A percentile compares a stretch with the other conserved stretches of the same genome.
Conservation (phyloP, 768 basidiomycete genomes). For the Panaeolus papilionaceus region DNA sequence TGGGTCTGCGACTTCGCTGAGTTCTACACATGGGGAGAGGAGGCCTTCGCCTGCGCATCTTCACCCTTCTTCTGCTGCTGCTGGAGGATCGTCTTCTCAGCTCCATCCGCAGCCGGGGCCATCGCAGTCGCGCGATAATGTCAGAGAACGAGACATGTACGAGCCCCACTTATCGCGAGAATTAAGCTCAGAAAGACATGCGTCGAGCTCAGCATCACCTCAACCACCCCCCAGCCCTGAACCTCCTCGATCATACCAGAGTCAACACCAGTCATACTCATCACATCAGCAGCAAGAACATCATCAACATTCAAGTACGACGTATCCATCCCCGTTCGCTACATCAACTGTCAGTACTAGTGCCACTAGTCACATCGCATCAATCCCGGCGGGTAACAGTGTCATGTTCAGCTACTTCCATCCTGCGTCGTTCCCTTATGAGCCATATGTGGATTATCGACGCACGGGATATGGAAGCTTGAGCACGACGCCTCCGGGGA, state of each 20-base stretch:
- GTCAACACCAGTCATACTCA: conserved; percentile 9
- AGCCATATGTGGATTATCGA: conserved; percentile 7
- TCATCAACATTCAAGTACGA: neutral
- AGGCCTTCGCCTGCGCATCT: conserved; percentile 3
- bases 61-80: conserved; percentile 7
- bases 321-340: neutral
- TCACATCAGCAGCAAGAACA: neutral
- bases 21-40: conserved; percentile 5
- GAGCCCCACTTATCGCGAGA: neutral
- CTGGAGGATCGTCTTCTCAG: neutral
- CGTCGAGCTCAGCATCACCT: neutral
- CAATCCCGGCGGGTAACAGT: conserved; percentile 10
- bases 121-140: neutral
- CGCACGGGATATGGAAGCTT: conserved; percentile 5
- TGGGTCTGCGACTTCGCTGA: neutral
- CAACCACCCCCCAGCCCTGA: neutral
- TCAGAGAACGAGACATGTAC: neutral
- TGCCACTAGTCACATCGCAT: neutral
- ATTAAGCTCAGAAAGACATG: neutral
- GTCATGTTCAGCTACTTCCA: conserved; percentile 6
- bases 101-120: neutral
- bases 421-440: neutral
- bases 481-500: neutral
- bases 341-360: neutral
- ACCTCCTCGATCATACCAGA: neutral